These are phyloP conservation scores for Oryza coarctata DNA, from an alignment of 176 grass and related monocot genomes.

Conservation along the genomic window DNA sequence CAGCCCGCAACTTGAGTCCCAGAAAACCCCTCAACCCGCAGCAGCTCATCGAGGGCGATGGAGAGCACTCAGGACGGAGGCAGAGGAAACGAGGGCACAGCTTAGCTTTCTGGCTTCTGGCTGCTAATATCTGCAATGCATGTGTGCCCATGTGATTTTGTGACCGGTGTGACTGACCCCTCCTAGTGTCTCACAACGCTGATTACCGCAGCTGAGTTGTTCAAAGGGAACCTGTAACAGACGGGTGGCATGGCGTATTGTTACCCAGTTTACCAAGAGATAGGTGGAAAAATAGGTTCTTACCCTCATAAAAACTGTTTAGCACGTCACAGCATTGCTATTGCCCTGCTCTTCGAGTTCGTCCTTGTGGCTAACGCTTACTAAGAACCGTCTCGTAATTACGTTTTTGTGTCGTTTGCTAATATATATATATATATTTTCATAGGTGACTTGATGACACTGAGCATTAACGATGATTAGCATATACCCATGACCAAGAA, in stretches of 20 bases:
- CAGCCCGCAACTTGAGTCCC: neutral
- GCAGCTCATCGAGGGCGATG: neutral
- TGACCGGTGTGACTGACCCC: neutral
- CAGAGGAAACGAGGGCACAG: neutral
- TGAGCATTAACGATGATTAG: no score
- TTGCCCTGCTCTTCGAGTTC: no score
- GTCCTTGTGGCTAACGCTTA: no score
- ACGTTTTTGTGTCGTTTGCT: no score
- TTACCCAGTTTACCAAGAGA: neutral
- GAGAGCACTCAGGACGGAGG: neutral
- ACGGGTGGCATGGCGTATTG: neutral
- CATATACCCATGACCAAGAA: no score
- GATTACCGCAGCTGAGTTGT: neutral
- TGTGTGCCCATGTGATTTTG: neutral
- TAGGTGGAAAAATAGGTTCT: no score
- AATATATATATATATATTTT: no score
- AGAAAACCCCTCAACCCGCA: neutral
- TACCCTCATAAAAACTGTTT: no score
- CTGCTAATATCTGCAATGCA: neutral
- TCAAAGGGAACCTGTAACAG: neutral
- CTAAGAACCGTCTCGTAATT: no score
- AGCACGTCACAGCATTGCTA: no score
- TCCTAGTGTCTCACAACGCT: neutral
- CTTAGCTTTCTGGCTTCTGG: neutral
- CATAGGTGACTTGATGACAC: no score